Percentiles rank a stretch among this genome's conserved stretches.
These are phyloP conservation scores for Diaporthe amygdali DNA, from an alignment of 2,329 filamentous ascomycete species.

Conservation along the genomic window DNA sequence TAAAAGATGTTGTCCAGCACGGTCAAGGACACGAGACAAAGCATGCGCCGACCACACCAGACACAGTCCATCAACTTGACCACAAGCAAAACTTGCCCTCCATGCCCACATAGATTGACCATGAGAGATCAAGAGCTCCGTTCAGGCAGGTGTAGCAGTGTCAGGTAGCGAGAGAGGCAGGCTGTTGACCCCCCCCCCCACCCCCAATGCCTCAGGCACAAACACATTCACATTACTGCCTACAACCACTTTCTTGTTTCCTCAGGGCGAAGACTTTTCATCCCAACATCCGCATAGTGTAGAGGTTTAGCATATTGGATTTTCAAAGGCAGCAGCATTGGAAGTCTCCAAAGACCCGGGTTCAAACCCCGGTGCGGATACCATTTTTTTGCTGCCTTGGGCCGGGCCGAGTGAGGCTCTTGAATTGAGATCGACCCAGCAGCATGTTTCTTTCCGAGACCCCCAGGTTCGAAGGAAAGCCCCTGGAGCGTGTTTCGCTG, in stretches of 20 bases:
- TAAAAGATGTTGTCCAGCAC: too few species aligned
- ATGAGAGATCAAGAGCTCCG: neutral
- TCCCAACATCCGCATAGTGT: neutral
- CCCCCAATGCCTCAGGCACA: neutral
- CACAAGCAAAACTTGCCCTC: too few species aligned
- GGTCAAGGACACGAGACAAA: too few species aligned
- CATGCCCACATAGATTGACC: too few species aligned
- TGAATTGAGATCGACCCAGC: rapidly evolving
- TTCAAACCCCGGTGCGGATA: constrained; percentile 13
- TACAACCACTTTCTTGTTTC: neutral
- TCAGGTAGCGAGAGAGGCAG: neutral
- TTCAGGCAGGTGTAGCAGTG: neutral
- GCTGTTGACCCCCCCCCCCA: neutral
- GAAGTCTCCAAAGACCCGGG: constrained; percentile 4
- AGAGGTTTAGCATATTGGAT: constrained; percentile 15
- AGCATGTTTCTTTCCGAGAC: neutral
- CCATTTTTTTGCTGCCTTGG: neutral
- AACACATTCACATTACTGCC: neutral
- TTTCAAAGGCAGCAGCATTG: neutral
- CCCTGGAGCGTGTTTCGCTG: neutral
- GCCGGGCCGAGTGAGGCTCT: too few species aligned
- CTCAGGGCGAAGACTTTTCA: neutral
- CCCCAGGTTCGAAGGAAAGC: neutral
- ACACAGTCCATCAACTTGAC: too few species aligned
- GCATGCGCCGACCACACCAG: too few species aligned